Base-by-base conservation (phyloP, 768 basidiomycete species). In the Dioszegia aurantiaca region DNA sequence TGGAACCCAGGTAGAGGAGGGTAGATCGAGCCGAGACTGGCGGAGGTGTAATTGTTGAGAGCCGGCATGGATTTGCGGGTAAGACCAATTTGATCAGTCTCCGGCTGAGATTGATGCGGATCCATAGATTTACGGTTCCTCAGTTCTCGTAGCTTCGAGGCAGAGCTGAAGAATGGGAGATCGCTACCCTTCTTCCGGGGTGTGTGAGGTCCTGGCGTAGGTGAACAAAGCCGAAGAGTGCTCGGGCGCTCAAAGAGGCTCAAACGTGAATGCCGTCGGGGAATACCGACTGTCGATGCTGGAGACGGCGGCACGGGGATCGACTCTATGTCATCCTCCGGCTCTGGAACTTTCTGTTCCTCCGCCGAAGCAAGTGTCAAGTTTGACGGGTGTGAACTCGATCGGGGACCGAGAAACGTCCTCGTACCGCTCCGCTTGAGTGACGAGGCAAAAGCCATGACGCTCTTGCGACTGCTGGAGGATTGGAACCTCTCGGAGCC, bases 241-340 rank as follows among this genome's bases (percentile, higher is more conserved):
- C 62, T 68, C 6, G 70, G 68, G 27, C 67, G 46, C 26, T 70
- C 67, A 16, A 64, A 53, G 5, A 70, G 56, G 17, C 62, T 62
- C 23, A 70, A 55, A 23, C 36, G 44, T 17, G 66, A 66, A 46
- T 73, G 63, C 27, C 71, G 62, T 11, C 61, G 48, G n/a, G 71
- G 68, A 10, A 70, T 48, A n/a, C 71, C 69, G 36, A 73, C 67
- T 4, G 71, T 70, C 10, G 71, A 70, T 19, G 71, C 71, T 9
- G 71, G 71, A 16, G 70, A 73, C 19, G 70, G 70, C 3, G 65
- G 59, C 11, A 44, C 21, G 14, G 46, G 48, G 9, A 64, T 48
- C 30, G 61, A 55, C 42, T 72, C 68, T 17, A 65, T 44, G 17
- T 63, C 62, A 14, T 60, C 61, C 14, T 31, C 19, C 16, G 56